These are phyloP conservation scores for Scenedesmus sp. DNA, from an alignment of 163 green algal genomes.

Conservation along the genomic window DNA sequence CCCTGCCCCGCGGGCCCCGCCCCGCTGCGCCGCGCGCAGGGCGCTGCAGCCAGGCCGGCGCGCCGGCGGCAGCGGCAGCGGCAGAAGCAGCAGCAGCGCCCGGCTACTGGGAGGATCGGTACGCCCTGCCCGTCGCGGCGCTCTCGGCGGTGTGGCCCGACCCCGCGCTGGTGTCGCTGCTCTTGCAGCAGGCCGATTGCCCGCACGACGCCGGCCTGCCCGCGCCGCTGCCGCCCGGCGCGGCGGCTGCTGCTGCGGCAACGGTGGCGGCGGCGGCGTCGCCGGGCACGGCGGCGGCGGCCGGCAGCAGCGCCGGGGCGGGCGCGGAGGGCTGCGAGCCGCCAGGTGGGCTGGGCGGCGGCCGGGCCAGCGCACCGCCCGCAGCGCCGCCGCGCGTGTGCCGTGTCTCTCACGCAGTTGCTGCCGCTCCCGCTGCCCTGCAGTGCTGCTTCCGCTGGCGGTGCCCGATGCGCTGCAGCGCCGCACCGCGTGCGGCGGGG, in stretches of 20 bases:
- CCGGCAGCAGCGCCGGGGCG: too few relatives aligned
- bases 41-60: too few relatives aligned
- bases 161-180: conserved; percentile 7
- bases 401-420: too few relatives aligned
- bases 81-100: conserved; percentile 9
- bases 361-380: not conserved
- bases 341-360: not conserved
- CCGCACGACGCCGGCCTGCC: not conserved
- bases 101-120: not conserved
- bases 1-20: too few relatives aligned
- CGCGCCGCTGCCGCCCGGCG: not conserved
- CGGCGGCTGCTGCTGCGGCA: not conserved
- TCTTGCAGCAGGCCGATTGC: conserved; percentile 4
- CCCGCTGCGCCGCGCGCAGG: too few relatives aligned
- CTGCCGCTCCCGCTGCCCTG: too few relatives aligned
- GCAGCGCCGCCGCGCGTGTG: too few relatives aligned
- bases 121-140: conserved; percentile 19
- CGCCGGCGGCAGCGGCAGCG: not conserved
- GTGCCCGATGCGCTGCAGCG: not conserved
- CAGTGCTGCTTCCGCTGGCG: not conserved
- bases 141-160: not conserved
- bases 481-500: not conserved
- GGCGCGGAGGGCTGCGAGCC: not conserved
- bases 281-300: not conserved
- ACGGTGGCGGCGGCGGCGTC: not conserved